Evolutionary conservation across 179 eudicot genomes (phyloP).

Genomic region (Camellia oleifera): DNA sequence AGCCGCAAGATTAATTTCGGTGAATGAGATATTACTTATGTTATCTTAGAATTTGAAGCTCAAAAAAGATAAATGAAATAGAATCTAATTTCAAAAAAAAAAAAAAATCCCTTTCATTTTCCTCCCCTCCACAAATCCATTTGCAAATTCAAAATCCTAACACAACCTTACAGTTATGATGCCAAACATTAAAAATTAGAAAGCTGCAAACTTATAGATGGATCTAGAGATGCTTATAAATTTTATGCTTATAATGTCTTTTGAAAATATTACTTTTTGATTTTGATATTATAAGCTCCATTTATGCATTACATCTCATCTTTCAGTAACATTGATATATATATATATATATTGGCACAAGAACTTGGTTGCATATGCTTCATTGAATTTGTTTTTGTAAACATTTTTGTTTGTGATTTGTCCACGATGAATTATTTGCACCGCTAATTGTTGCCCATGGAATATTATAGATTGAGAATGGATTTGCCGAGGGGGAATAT

Average conservation of each 20-base stretch:
- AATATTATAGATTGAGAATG: slow-evolving; percentile 22
- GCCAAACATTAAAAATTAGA: not conserved
- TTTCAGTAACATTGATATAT: not conserved
- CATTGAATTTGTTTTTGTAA: not conserved
- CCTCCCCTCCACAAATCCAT: too few species aligned
- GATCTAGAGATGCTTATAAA: not conserved
- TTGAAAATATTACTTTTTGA: not conserved
- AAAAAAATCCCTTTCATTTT: too few species aligned
- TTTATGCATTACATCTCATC: not conserved
- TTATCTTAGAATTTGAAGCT: not conserved
- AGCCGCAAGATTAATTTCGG: not conserved
- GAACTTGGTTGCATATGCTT: not conserved
- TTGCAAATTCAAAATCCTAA: too few species aligned
- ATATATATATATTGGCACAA: not conserved
- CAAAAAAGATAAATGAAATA: too few species aligned
- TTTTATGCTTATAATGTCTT: too few species aligned
- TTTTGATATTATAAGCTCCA: not conserved
- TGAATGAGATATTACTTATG: not conserved
- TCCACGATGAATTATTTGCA: not conserved
- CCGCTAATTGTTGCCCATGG: not conserved
- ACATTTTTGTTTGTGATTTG: not conserved
- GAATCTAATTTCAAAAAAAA: too few species aligned
- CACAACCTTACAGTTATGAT: not conserved
- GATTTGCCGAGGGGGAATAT: slow-evolving; percentile 21
- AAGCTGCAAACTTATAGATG: not conserved